These are phyloP conservation scores for Salix purpurea DNA, from an alignment of 345 rosid genomes.

Conservation along the genomic window DNA sequence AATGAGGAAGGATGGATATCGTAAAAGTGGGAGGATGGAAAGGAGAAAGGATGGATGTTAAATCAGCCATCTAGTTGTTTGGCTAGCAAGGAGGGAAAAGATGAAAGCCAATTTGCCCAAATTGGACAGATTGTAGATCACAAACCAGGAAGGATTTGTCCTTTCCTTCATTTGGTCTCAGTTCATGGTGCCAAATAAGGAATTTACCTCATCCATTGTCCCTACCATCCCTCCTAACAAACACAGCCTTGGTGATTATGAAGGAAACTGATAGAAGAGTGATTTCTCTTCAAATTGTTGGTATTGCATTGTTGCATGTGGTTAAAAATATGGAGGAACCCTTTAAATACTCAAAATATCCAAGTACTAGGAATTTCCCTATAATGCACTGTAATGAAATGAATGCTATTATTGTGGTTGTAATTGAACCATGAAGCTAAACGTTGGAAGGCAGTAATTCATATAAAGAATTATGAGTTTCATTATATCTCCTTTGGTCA, in stretches of 20 bases:
- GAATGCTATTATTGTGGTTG: background rate
- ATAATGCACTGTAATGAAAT: background rate
- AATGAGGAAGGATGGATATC: too few relatives aligned
- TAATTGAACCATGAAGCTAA: background rate
- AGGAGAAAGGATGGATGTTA: background rate
- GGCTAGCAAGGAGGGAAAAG: background rate
- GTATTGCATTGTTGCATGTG: background rate
- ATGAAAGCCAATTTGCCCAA: background rate
- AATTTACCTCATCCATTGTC: background rate
- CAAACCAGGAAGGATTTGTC: background rate
- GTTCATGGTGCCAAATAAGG: background rate
- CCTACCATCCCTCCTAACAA: background rate
- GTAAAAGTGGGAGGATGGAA: too few relatives aligned
- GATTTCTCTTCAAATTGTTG: background rate
- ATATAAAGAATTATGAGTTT: background rate
- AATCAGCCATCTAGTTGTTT: background rate
- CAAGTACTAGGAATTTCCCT: background rate
- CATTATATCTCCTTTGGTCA: background rate
- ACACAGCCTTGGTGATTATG: background rate
- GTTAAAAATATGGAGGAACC: background rate
- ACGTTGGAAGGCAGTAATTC: background rate
- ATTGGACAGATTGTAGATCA: background rate
- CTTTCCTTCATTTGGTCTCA: background rate
- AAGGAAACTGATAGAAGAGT: background rate
- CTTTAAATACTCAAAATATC: background rate